Percentiles rank a stretch among this genome's conserved stretches.
phyloP scores from a whole-genome alignment of 768 basidiomycete species.

The Leccinum pellstonianum region DNA sequence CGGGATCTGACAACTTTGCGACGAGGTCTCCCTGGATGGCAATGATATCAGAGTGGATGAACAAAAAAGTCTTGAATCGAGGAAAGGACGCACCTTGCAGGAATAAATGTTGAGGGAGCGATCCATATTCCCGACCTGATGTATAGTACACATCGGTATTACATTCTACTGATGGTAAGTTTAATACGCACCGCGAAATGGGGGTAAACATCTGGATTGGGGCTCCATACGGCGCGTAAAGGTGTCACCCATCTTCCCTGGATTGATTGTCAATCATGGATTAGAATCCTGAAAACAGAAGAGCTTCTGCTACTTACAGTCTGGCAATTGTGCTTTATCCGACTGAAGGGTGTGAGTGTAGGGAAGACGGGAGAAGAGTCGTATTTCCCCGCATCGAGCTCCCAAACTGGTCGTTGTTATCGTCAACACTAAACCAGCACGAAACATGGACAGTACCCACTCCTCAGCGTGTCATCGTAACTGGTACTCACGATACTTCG shows the following conservation, averaged over 20 bases:
- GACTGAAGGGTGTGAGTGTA: conserved; percentile 60
- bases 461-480: conserved; percentile 74
- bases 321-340: conserved; percentile 73
- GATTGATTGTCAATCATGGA: conserved; percentile 1
- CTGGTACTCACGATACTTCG: conserved; percentile 79
- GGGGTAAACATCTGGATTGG: conserved; percentile 76
- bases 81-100: conserved; percentile 49
- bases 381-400: conserved; percentile 54
- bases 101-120: conserved; percentile 75
- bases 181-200: conserved; percentile 67
- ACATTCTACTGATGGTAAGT: neutral
- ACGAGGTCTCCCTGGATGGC: conserved; percentile 62
- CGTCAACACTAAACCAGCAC: conserved; percentile 10
- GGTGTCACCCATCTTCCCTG: conserved; percentile 84
- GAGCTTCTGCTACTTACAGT: conserved; percentile 49
- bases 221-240: conserved; percentile 73
- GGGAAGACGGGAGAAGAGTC: conserved; percentile 50
- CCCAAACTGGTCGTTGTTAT: conserved; percentile 60
- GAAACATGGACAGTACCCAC: conserved; percentile 41
- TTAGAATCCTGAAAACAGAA: neutral
- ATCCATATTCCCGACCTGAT: conserved; percentile 74
- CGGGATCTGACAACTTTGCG: conserved; percentile 56
- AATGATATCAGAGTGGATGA: neutral
- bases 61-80: too few relatives aligned
- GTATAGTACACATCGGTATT: neutral